Percentiles rank a stretch among this genome's conserved stretches.
phyloP scores from a whole-genome alignment of 176 grass and related monocot genomes.

The Tuctoria greenei region DNA sequence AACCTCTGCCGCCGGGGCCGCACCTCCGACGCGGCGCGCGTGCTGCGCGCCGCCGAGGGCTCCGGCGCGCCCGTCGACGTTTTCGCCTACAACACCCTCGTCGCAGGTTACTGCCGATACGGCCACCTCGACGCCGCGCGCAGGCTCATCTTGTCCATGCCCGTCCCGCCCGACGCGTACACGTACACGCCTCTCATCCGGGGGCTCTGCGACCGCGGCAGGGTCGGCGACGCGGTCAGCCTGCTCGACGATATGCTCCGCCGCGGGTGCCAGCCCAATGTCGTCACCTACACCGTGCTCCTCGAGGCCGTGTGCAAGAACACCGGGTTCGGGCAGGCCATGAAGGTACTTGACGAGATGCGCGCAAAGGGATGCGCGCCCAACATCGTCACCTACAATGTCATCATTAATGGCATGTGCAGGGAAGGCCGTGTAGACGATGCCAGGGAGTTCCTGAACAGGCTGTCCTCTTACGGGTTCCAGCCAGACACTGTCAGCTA shows the following conservation, averaged over 20 bases:
- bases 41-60: conserved; percentile 48
- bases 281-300: conserved; percentile 66
- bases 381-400: conserved; percentile 70
- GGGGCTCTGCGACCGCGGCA: conserved; percentile 51
- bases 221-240: conserved; percentile 48
- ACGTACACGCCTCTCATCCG: conserved; percentile 74
- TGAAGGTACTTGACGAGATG: conserved; percentile 65
- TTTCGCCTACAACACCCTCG: conserved; percentile 62
- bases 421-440: conserved; percentile 53
- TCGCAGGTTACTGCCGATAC: conserved; percentile 48
- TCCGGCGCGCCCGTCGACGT: conserved; percentile 43
- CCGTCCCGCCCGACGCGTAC: conserved; percentile 60
- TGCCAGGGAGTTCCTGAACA: conserved; percentile 45
- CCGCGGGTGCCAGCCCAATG: conserved; percentile 54
- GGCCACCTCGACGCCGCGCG: conserved; percentile 47
- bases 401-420: conserved; percentile 70
- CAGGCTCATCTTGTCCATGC: conserved; percentile 46
- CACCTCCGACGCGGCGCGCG: conserved; percentile 55
- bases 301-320: conserved; percentile 56
- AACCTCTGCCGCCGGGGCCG: conserved; percentile 60
- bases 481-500: conserved; percentile 61
- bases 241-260: conserved; percentile 56
- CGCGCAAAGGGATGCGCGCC: conserved; percentile 53
- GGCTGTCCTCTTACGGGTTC: conserved; percentile 49
- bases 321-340: conserved; percentile 53